Base-by-base conservation (phyloP, 192 early-diverging fungal genomes). In the Rhizophagus sp. region DNA sequence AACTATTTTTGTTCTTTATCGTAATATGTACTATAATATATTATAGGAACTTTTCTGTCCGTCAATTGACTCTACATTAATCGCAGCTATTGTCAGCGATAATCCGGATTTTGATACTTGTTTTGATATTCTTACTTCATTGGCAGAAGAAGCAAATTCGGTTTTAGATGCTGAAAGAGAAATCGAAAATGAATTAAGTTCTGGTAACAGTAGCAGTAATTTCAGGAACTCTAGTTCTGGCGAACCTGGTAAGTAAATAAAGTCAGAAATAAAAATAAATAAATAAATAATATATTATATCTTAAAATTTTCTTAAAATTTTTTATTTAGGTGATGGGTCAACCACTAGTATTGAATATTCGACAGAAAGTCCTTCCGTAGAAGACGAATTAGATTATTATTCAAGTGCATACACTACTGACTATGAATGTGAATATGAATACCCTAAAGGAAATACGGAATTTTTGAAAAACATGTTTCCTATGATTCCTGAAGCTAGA, bases 401-500 rank as follows among this genome's bases (percentile, higher is more conserved):
- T 47, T 10, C 1, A 47, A 47, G 44, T 47, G 11, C 10, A 2
- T 47, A 12, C 1, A 47, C 44, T 12, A 47, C 44, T 0, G 44
- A 47, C 1, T 47, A 47, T 13, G 61, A 75, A 62, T n/a, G n/a
- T n/a, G 10, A 30, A 27, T 62, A 39, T 34, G n/a, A n/a, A 39
- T 22, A 19, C 1, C 2, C 17, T 62, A 8, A 24, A 24, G 47
- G 13, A 30, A 47, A 52, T 1, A 19, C 24, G 2, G 62, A 66
- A 27, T 77, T 77, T 66, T 49, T 77, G 41, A 77, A 77, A 41
- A 8, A 9, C 34, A 24, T 67, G 75, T 25, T 77, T 77, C 27
- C 75, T 24, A 30, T 19, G 50, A 0, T 77, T 47, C 66, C 75
- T 9, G 41, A 64, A 24, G 6, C 9, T 41, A 77, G 33, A n/a